Conservation (phyloP, 768 basidiomycete genomes). For the Tricholoma hemisulphureum region DNA sequence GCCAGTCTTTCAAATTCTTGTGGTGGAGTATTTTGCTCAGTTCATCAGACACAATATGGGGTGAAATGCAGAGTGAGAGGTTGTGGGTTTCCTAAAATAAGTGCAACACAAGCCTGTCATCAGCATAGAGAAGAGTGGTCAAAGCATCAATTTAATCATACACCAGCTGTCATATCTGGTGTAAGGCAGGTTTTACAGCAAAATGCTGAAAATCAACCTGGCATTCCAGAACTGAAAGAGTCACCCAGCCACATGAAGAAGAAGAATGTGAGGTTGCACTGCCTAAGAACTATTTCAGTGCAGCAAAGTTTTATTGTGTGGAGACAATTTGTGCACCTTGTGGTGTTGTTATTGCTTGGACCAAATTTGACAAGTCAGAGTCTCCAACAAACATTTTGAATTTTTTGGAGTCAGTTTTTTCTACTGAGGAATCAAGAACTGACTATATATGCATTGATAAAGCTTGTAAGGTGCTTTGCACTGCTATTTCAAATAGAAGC, state of each 20-base stretch:
- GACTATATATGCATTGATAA: background rate
- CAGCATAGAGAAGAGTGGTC: too few species aligned
- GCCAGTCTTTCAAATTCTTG: too few species aligned
- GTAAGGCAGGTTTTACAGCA: background rate
- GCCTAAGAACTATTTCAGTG: background rate
- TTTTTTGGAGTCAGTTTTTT: background rate
- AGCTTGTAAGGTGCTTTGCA: too few species aligned
- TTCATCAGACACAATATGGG: slow-evolving; percentile 3
- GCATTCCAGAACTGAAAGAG: background rate
- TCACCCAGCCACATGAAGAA: background rate
- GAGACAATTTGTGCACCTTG: too few species aligned
- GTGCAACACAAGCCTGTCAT: too few species aligned
- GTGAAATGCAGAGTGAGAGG: slow-evolving; percentile 4
- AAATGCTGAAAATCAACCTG: background rate
- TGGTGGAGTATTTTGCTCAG: too few species aligned
- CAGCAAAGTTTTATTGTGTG: too few species aligned
- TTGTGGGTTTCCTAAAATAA: background rate
- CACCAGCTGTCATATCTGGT: background rate
- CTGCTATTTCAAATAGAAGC: too few species aligned
- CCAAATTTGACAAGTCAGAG: too few species aligned
- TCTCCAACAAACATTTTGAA: background rate
- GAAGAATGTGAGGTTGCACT: too few species aligned
- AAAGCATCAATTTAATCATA: too few species aligned
- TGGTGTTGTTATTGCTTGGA: too few species aligned
- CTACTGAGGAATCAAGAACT: background rate